These are phyloP conservation scores for Candida tropicalis DNA, from an alignment of 1,139 yeast species.

Conservation along the genomic window DNA sequence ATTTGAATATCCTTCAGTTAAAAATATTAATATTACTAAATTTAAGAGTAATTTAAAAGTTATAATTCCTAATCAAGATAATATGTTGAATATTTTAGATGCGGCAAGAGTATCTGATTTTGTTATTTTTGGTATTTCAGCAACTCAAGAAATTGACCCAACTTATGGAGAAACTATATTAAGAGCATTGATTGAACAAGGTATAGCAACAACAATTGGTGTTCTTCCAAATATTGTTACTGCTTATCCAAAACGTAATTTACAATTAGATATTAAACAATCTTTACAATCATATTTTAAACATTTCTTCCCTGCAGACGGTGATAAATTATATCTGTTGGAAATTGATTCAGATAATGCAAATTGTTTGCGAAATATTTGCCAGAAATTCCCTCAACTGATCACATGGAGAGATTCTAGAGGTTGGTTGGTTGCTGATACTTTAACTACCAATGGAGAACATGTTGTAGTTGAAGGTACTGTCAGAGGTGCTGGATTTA, in stretches of 20 bases:
- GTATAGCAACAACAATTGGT: slow-evolving; percentile 82
- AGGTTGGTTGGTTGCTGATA: slow-evolving; percentile 83
- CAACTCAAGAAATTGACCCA: slow-evolving; percentile 76
- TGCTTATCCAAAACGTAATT: slow-evolving; percentile 71
- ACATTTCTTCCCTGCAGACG: slow-evolving; percentile 83
- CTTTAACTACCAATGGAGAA: slow-evolving; percentile 28
- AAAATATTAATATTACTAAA: slow-evolving; percentile 53
- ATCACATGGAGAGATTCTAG: slow-evolving; percentile 91
- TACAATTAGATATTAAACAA: slow-evolving; percentile 75
- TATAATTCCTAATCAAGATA: slow-evolving; percentile 70
- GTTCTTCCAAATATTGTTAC: slow-evolving; percentile 74
- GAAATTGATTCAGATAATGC: slow-evolving; percentile 68
- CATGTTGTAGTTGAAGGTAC: slow-evolving; percentile 71
- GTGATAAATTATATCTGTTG: slow-evolving; percentile 73
- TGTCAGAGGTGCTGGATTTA: slow-evolving; percentile 84
- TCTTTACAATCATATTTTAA: slow-evolving; percentile 80
- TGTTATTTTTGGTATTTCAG: slow-evolving; percentile 84
- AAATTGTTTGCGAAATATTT: slow-evolving; percentile 71
- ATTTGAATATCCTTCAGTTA: slow-evolving; percentile 49
- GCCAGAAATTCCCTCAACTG: slow-evolving; percentile 86
- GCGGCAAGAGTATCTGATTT: slow-evolving; percentile 89
- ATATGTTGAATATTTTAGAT: slow-evolving; percentile 74
- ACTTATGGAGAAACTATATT: slow-evolving; percentile 85
- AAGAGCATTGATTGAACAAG: slow-evolving; percentile 88
- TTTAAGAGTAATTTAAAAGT: slow-evolving; percentile 78